A percentile compares a stretch with the other conserved stretches of the same genome.
phyloP scores from a whole-genome alignment of 306 rosid genomes.

The Senna tora region DNA sequence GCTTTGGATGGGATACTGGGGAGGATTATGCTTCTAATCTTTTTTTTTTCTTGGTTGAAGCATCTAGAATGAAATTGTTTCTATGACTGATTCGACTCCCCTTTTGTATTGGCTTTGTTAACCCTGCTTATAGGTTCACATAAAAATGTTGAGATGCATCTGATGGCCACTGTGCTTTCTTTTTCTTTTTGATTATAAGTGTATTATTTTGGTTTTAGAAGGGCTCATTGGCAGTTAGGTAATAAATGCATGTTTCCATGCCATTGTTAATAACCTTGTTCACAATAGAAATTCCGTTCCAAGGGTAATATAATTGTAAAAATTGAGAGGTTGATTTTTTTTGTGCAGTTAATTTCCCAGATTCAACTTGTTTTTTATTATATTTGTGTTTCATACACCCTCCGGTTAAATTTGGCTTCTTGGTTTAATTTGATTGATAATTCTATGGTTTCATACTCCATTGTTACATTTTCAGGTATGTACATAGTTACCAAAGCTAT shows the following conservation, averaged over 20 bases:
- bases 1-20: constrained; percentile 14
- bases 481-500: constrained; percentile 97
- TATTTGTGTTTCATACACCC: background rate
- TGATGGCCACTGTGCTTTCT: background rate
- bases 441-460: background rate
- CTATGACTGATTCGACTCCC: background rate
- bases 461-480: constrained; percentile 62
- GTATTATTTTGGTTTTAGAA: background rate
- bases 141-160: background rate
- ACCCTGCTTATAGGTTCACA: constrained; percentile 12
- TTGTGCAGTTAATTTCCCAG: background rate
- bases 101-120: constrained; percentile 13
- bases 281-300: constrained; percentile 8
- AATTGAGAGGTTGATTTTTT: background rate
- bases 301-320: constrained; percentile 21
- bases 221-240: background rate
- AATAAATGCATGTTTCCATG: background rate
- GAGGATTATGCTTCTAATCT: constrained; percentile 17
- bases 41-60: constrained; percentile 22
- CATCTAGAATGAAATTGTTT: constrained; percentile 12
- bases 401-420: background rate
- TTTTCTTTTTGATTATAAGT: background rate
- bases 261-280: constrained; percentile 2
- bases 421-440: constrained; percentile 15
- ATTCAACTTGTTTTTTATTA: constrained; percentile 23